Percentiles rank a stretch among this genome's conserved stretches.
These are phyloP conservation scores for Strobilomyces dryophilus DNA, from an alignment of 768 basidiomycete species.

Conservation along the genomic window DNA sequence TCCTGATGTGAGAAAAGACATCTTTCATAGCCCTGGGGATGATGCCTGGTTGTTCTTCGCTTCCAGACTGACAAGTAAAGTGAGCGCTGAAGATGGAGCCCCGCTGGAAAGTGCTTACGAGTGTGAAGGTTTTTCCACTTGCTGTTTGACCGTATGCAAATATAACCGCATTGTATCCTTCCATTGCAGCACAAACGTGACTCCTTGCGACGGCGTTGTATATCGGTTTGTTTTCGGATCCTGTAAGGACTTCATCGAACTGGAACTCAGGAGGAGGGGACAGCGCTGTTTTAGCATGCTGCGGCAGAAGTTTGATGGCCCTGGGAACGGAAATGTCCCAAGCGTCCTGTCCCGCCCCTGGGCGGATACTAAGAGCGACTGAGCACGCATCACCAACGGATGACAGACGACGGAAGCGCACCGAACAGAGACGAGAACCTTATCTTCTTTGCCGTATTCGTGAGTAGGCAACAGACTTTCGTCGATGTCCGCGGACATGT, in stretches of 20 bases:
- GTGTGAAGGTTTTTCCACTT: constrained; percentile 69
- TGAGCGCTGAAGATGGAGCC: constrained; percentile 33
- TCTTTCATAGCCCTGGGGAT: constrained; percentile 92
- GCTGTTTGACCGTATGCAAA: constrained; percentile 95
- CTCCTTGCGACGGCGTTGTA: constrained; percentile 73
- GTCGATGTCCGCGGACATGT: constrained; percentile 68
- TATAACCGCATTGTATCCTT: constrained; percentile 92
- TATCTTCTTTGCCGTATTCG: constrained; percentile 71
- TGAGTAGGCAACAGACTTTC: constrained; percentile 42
- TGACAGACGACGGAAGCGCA: constrained; percentile 24
- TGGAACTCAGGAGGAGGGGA: constrained; percentile 48
- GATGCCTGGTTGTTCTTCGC: constrained; percentile 84
- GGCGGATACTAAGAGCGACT: constrained; percentile 51
- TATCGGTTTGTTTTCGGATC: constrained; percentile 73
- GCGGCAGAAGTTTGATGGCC: constrained; percentile 58
- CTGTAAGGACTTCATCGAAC: constrained; percentile 75
- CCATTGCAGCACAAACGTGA: constrained; percentile 90
- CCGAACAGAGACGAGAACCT: constrained; percentile 85
- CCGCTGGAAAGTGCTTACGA: constrained; percentile 32
- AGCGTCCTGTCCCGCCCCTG: constrained; percentile 45
- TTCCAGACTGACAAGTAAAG: constrained; percentile 48
- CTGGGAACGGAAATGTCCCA: constrained; percentile 50
- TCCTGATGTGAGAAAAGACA: constrained; percentile 79
- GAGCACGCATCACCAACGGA: background rate
- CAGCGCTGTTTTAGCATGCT: constrained; percentile 45